Base-by-base conservation (phyloP, 495 filamentous ascomycete genomes). In the Mytilinidion resinicola region DNA sequence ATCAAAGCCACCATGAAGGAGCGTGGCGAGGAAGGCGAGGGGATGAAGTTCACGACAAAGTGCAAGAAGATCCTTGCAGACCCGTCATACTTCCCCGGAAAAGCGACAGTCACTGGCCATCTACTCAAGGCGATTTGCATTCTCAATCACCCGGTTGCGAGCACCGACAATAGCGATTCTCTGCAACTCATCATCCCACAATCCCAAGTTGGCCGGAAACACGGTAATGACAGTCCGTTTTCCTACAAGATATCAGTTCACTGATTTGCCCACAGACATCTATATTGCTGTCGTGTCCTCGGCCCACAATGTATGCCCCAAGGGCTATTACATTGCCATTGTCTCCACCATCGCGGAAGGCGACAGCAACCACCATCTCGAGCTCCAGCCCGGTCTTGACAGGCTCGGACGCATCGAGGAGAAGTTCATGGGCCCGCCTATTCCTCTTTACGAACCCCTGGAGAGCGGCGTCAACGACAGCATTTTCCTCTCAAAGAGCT, bases 251-350 rank as follows among this genome's bases (percentile, higher is more conserved):
- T 1, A 34, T 15, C 38, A 30, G 49, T 19, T 41, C 59, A 21
- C 79, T 56, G 77, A 61, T 14, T 0, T 9, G 35, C 0, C 2
- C 25, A 30, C 64, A 93, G 91, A 99, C 73, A 95, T 99, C 72
- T 99, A 99, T 78, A 90, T 99, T 70, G 92, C 95, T 48, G 84
- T 93, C 69, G 91, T 99, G 62, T 96, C 91, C 8, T 88, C 90
- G 30, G 89, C 92, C 9, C 95, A 97, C 79, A 97, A 95, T 69
- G 95, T 97, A 65, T 97, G 95, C 77, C 93, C 95, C 55, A 96
- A 96, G 80, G 93, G 91, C 42, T 97, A 96, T 81, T 97, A 95
- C 77, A 90, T 99, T 64, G 95, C 93, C 59, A 96, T 96, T 64
- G 91, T 99, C 53, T 95, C 90, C 50, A 99, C 95, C 57, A 96